Conservation (phyloP, 306 rosid genomes). For the Betula pendula region DNA sequence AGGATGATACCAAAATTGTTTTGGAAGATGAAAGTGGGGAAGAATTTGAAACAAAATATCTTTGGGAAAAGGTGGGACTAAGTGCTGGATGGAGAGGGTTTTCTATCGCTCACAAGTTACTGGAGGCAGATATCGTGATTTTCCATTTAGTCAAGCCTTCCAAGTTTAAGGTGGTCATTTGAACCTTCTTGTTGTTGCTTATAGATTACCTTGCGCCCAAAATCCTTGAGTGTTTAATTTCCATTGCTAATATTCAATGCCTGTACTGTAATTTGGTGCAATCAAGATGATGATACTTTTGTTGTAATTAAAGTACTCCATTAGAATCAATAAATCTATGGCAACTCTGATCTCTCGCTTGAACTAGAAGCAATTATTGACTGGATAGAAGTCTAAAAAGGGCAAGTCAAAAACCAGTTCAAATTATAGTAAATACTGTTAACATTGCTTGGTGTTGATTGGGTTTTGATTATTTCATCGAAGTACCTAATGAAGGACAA, state of each 20-base stretch:
- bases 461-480: neutral
- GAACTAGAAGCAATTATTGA: no score
- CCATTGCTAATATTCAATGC: neutral
- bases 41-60: constrained; percentile 34
- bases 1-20: constrained; percentile 29
- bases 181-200: neutral
- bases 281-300: no score
- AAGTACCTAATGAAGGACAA: neutral
- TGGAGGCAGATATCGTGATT: constrained; percentile 39
- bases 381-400: neutral
- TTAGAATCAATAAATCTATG: no score
- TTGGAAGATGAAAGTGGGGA: constrained; percentile 53
- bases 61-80: constrained; percentile 38
- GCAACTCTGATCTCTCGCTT: no score
- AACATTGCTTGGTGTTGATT: neutral
- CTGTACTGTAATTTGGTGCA: no score
- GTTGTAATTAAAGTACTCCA: no score
- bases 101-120: constrained; percentile 39
- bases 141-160: constrained; percentile 41
- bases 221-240: neutral
- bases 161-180: constrained; percentile 47
- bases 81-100: constrained; percentile 61
- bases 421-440: neutral
- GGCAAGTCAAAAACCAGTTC: neutral
- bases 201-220: neutral